Conservation (phyloP, 2,329 filamentous ascomycete species). For the Penicillium sumatraense region DNA sequence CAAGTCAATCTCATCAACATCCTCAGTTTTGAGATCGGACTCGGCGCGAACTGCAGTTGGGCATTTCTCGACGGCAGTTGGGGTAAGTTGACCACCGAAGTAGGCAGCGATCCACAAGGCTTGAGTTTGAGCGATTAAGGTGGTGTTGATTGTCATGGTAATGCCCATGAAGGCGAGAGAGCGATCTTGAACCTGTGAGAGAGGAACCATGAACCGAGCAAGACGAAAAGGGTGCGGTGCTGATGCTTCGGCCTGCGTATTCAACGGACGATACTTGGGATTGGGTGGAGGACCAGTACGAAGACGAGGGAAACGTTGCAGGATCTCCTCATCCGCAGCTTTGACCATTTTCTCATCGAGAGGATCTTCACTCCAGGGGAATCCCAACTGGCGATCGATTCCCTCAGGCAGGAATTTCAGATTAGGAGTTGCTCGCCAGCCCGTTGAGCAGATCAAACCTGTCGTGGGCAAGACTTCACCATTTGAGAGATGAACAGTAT, state of each 20-base stretch:
- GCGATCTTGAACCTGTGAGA: conserved; percentile 44
- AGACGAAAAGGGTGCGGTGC: conserved; percentile 54
- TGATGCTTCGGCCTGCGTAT: conserved; percentile 38
- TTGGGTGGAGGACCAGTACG: conserved; percentile 44
- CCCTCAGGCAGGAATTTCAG: conserved; percentile 54
- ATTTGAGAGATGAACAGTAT: conserved; percentile 53
- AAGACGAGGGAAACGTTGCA: conserved; percentile 56
- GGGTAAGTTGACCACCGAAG: conserved; percentile 58
- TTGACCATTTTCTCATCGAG: conserved; percentile 44
- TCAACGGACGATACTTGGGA: conserved; percentile 32
- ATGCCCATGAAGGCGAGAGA: conserved; percentile 57
- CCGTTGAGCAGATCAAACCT: conserved; percentile 60
- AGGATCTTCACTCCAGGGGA: conserved; percentile 45
- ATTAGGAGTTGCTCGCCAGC: conserved; percentile 58
- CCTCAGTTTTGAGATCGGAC: conserved; percentile 17
- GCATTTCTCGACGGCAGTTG: conserved; percentile 29
- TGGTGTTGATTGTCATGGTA: conserved; percentile 51
- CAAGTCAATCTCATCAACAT: conserved; percentile 37
- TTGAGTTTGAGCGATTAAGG: conserved; percentile 51
- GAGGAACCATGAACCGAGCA: conserved; percentile 53
- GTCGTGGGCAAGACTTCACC: conserved; percentile 53
- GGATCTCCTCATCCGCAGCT: conserved; percentile 56
- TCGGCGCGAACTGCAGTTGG: conserved; percentile 19
- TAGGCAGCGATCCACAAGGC: conserved; percentile 70
- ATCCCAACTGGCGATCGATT: conserved; percentile 51